phyloP scores from a whole-genome alignment of 176 grass and related monocot species.

The Oryza glumipatula region DNA sequence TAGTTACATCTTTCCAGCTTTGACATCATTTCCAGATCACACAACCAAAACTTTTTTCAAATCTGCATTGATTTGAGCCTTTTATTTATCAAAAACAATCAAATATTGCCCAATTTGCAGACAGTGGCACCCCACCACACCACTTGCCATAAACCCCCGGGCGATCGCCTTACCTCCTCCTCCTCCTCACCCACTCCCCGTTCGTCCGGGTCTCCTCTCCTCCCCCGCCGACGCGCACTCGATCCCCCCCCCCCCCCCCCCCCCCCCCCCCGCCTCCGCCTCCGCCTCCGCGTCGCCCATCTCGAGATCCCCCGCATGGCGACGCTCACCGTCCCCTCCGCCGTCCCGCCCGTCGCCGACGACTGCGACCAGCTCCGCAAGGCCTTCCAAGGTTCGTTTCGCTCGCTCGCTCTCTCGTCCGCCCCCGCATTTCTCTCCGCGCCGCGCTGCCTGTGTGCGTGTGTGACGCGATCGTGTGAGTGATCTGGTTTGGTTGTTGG shows the following conservation, averaged over 20 bases:
- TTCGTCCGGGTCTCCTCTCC: neutral
- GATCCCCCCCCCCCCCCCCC: neutral
- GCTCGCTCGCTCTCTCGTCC: neutral
- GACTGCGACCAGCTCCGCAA: constrained; percentile 89
- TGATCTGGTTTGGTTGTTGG: constrained; percentile 6
- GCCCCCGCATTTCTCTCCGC: neutral
- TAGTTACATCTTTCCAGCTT: neutral
- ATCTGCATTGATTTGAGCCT: neutral
- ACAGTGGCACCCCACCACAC: neutral
- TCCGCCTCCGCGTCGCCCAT: neutral
- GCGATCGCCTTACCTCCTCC: neutral
- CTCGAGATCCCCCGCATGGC: constrained; percentile 59
- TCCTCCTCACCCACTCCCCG: neutral
- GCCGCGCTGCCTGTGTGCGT: neutral
- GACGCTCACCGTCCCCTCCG: constrained; percentile 61
- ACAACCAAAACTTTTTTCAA: neutral
- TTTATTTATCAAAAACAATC: neutral
- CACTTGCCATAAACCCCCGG: constrained; percentile 18
- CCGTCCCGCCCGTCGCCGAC: constrained; percentile 61
- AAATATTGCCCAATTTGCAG: neutral
- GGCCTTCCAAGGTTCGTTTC: constrained; percentile 71
- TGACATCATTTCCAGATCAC: neutral
- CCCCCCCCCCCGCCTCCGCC: no score
- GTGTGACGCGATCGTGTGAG: neutral
- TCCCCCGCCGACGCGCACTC: constrained; percentile 15